Evolutionary conservation across 352 stramenopile species (phyloP), one percentile per base, ranked within the genome.

Genomic region (Phytophthora foliorum): DNA sequence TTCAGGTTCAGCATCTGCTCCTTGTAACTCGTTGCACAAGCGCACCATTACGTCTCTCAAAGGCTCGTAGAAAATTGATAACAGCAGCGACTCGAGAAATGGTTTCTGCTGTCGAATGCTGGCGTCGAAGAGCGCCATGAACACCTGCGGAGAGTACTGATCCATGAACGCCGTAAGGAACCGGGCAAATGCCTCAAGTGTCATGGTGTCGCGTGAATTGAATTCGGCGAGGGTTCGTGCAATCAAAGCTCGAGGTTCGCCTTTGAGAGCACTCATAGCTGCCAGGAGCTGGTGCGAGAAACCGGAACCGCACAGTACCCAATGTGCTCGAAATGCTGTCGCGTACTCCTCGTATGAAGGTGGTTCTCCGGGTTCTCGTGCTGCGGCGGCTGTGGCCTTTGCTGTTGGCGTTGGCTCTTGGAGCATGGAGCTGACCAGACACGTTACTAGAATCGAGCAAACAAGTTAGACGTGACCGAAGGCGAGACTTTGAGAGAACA

Each of bases 161-260:
- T 92, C 84, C 79, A 94, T 92, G 53, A 92, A 80, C 13, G 73
- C 64, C 27, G 69, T 89, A 8, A 91, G 52, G 52, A 92, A 89
- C 0, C 86, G 75, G 4, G 75, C 67, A 38, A 91, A 75, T 0
- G 77, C 81, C 38, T 94, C 86, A 4, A 91, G 66, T 11, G 78
- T 89, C 86, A 94, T 92, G 13, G 58, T 75, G 51, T 88, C 82
- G 16, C 82, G 72, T 6, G 82, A 85, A 27, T 86, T 75, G 53
- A 79, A 92, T 9, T 65, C 49, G 2, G 66, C 53, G 0, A 94
- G 69, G 4, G 77, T 70, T 2, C 64, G 41, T 22, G 77, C 77
- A 8, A 94, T 69, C 5, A 54, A 64, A 14, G 21, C 57, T 9
- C 61, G 70, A 10, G 51, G 39, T 7, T 71, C 62, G 13, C 57